Evolutionary conservation across 495 filamentous ascomycete species (phyloP).

Genomic region (Cercophora sp.): DNA sequence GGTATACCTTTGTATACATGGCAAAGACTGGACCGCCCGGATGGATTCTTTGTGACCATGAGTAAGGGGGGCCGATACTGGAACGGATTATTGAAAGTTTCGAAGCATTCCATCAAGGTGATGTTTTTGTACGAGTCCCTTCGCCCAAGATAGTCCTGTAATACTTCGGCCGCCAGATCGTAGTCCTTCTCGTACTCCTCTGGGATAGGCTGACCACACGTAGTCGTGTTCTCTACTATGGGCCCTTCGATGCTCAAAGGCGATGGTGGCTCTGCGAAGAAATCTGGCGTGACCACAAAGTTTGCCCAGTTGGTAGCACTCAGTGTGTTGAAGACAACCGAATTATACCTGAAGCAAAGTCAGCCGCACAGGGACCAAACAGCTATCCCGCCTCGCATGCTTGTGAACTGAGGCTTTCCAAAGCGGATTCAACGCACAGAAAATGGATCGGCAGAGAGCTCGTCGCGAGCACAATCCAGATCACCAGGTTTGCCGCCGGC

Average conservation of each 20-base stretch:
- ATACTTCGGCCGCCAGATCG: not conserved
- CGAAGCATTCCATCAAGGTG: not conserved
- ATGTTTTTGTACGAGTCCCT: not conserved
- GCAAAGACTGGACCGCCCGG: not conserved
- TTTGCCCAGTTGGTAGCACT: not conserved
- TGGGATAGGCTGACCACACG: not conserved
- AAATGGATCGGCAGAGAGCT: not conserved
- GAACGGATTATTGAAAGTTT: slow-evolving; percentile 1
- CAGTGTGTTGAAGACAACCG: slow-evolving; percentile 1
- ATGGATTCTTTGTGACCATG: not conserved
- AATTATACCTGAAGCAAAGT: not conserved
- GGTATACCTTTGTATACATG: not conserved
- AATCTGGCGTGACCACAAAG: not conserved
- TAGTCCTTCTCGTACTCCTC: not conserved
- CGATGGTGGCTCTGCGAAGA: not conserved
- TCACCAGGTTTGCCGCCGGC: not conserved
- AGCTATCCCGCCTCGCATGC: too few species aligned
- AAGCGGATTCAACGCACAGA: too few species aligned
- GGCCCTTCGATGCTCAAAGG: not conserved
- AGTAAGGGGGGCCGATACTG: not conserved
- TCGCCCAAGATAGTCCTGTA: not conserved
- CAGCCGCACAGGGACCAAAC: not conserved
- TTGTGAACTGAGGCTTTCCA: too few species aligned
- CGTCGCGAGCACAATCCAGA: not conserved
- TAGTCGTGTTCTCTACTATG: not conserved